Evolutionary conservation across 306 rosid species (phyloP), one percentile per base, ranked within the genome.

Genomic region (Parietaria judaica): DNA sequence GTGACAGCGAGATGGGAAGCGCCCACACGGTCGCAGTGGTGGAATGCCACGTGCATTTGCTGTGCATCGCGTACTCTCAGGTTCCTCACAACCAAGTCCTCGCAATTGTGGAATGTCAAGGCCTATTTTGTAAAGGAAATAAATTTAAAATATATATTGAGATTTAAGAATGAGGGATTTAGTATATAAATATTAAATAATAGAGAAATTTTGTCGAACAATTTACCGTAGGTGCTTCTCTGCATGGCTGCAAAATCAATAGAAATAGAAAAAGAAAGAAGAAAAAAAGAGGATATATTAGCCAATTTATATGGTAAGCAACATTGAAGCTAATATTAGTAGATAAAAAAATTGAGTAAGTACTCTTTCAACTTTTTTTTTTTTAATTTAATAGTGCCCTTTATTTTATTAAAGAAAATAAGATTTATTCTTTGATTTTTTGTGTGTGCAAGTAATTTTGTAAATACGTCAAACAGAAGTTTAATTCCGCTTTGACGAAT

Each of bases 41-140:
- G 73, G 14, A 88, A 77, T 3, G 80, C 17, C 9, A 85, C 56
- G 0, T 88, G 96, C 2, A 85, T 78, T 79, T 85, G 82, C 56
- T 81, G 96, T 2, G 78, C 81, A 52, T 88, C 68, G 70, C 36
- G 36, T 56, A 88, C 61, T 3, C 7, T 66, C 74, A 88, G 41
- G 46, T 78, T 34, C 60, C 66, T 75, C 61, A 88, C 75, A 3
- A 12, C 35, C 76, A 88, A 68, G 16, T 79, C 70, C 58, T 78
- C 39, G 49, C 88, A 78, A 7, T 54, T 11, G 14, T 14, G 5
- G 70, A 89, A 89, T 23, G 84, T 86, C 44, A 89, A 23, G 49
- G 90, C 90, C 94, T 41, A 8, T 23, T 23, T 23, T 23, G 31
- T 23, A 23, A 41, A 41, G 7, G 45, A 41, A 41, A 1, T 41